Evolutionary conservation across 2,329 filamentous ascomycete genomes (phyloP).

Genomic region (Cladosporium austrohemisphaericum): DNA sequence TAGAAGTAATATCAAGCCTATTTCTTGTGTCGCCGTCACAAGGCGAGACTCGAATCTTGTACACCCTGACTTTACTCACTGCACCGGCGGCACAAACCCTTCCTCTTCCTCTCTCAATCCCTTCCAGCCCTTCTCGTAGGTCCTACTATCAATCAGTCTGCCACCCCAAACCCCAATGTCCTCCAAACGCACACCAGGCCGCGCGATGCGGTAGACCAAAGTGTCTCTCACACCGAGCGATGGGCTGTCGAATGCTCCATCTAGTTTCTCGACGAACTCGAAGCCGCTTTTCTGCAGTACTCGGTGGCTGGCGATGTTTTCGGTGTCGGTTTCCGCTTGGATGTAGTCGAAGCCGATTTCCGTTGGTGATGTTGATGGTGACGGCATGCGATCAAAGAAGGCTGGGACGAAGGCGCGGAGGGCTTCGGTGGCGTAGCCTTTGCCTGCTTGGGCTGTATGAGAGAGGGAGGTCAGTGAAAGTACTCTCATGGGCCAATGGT

Average conservation of each 20-base stretch:
- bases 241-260: conserved; percentile 38
- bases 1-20: too few relatives aligned
- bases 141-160: background rate
- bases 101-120: background rate
- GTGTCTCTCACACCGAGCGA: conserved; percentile 35
- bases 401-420: conserved; percentile 39
- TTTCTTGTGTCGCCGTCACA: too few relatives aligned
- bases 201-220: conserved; percentile 33
- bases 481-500: background rate
- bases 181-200: conserved; percentile 27
- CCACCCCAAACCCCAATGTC: conserved; percentile 20
- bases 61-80: conserved; percentile 4
- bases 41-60: too few relatives aligned
- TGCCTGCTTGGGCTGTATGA: conserved; percentile 29
- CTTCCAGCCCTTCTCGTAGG: background rate
- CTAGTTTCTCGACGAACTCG: conserved; percentile 42
- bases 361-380: conserved; percentile 18
- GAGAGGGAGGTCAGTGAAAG: background rate
- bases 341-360: conserved; percentile 34
- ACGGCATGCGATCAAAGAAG: conserved; percentile 37
- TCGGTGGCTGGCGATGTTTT: conserved; percentile 53
- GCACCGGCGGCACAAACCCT: conserved; percentile 18
- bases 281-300: conserved; percentile 59
- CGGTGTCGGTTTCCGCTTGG: conserved; percentile 46
- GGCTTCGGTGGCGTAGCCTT: conserved; percentile 44